Base-by-base conservation (phyloP, 2,329 filamentous ascomycete species). In the Fusarium pilosicola region DNA sequence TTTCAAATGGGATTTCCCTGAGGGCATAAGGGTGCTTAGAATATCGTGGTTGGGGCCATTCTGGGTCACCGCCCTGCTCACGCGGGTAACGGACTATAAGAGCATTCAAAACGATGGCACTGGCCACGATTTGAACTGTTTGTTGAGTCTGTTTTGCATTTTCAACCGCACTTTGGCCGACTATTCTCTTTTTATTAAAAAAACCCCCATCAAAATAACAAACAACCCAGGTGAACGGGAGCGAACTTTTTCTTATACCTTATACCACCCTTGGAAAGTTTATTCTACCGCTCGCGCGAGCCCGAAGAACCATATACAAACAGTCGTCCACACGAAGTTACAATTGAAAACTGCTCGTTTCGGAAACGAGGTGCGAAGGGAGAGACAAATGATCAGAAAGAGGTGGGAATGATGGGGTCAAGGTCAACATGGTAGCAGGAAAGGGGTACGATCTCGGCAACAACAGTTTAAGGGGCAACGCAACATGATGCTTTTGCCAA, bases 281-380 rank as follows among this genome's bases (percentile, higher is more conserved):
- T 73, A 68, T 76, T 77, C 71, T 74, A 68, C 77, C 79, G 80
- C 81, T 83, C 81, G 80, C 81, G 81, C 82, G 79, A 79, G 76
- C 65, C 70, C 66, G 55, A 74, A 72, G 59, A 58, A 45, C 68
- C 68, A 76, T 66, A 77, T 70, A 74, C 49, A 65, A 66, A 65
- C 48, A 67, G 60, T 69, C 65, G 67, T 73, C 59, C 71, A 68
- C 65, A 68, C 62, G 65, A 70, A 62, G 38, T 46, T 60, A 48
- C 63, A 42, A 72, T 51, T 34, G 39, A 65, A 41, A 72, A 62
- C 42, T 49, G 46, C 55, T 58, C 45, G 34, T 39, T 41, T 39
- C 52, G 38, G 64, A 52, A 49, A 51, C 45, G 52, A 64, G 46
- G 30, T 44, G 44, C 26, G 41, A 63, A 58, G 41, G 59, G 45